Evolutionary conservation across 108 stramenopile genomes (phyloP).

Genomic region (Chaetoceros muelleri): DNA sequence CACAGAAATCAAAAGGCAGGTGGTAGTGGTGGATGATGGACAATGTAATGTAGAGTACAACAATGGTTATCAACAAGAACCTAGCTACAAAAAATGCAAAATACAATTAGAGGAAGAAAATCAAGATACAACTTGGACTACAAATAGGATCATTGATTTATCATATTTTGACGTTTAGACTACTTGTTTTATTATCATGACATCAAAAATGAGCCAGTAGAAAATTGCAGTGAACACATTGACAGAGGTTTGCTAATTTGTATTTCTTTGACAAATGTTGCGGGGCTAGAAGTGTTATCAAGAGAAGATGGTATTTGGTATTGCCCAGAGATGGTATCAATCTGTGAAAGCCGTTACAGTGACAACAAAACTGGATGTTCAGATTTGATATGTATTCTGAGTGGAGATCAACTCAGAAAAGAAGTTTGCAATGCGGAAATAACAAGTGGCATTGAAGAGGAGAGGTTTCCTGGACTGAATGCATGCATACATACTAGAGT

Average conservation of each 20-base stretch:
- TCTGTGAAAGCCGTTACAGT: constrained; percentile 3
- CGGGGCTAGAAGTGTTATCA: constrained; percentile 26
- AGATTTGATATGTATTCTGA: constrained; percentile 23
- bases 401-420: constrained; percentile 26
- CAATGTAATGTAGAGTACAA: neutral
- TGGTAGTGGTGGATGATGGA: neutral
- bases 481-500: too few relatives aligned
- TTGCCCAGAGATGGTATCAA: constrained; percentile 24
- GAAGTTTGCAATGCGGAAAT: too few relatives aligned
- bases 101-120: too few relatives aligned
- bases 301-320: neutral
- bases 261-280: constrained; percentile 26
- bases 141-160: neutral
- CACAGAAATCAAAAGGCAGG: neutral
- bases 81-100: neutral
- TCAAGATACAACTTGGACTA: too few relatives aligned
- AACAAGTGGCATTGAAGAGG: too few relatives aligned
- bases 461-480: too few relatives aligned
- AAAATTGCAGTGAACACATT: constrained; percentile 29
- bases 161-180: constrained; percentile 22
- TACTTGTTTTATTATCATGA: constrained; percentile 42
- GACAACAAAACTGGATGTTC: constrained; percentile 13
- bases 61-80: neutral
- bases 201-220: constrained; percentile 13
- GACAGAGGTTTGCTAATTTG: constrained; percentile 28